A percentile compares a stretch with the other conserved stretches of the same genome.
phyloP scores from a whole-genome alignment of 306 rosid species.

The Corylus avellana region DNA sequence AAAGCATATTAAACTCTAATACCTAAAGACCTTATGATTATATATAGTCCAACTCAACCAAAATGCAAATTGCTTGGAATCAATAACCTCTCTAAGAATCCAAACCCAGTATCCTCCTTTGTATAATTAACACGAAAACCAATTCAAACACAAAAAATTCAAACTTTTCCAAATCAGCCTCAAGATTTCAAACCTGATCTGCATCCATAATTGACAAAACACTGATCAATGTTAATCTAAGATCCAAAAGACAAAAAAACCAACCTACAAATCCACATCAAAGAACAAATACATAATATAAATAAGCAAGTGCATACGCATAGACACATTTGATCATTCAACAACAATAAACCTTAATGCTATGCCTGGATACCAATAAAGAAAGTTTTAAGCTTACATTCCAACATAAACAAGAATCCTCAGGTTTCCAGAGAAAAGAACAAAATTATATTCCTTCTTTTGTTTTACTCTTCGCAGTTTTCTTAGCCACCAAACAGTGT shows the following conservation, averaged over 20 bases:
- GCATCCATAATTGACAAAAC: slow-evolving; percentile 37
- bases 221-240: slow-evolving; percentile 23
- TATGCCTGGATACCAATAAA: background rate
- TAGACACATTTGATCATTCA: background rate
- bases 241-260: slow-evolving; percentile 21
- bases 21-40: slow-evolving; percentile 13
- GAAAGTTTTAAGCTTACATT: background rate
- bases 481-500: slow-evolving; percentile 39
- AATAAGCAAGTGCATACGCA: slow-evolving; percentile 22
- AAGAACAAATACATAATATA: slow-evolving; percentile 2
- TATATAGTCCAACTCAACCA: slow-evolving; percentile 6
- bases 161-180: slow-evolving; percentile 4
- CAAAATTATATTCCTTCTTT: background rate
- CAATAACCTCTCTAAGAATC: background rate
- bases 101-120: too few relatives aligned
- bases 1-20: slow-evolving; percentile 35
- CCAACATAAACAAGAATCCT: background rate
- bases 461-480: background rate
- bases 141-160: background rate
- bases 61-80: slow-evolving; percentile 4
- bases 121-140: too few relatives aligned
- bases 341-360: background rate
- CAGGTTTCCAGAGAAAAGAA: slow-evolving; percentile 1
- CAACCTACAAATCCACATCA: slow-evolving; percentile 21
- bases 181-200: slow-evolving; percentile 41